A percentile compares a stretch with the other conserved stretches of the same genome.
Conservation (phyloP, 2,329 filamentous ascomycete species). For the Penicillium digitatum region DNA sequence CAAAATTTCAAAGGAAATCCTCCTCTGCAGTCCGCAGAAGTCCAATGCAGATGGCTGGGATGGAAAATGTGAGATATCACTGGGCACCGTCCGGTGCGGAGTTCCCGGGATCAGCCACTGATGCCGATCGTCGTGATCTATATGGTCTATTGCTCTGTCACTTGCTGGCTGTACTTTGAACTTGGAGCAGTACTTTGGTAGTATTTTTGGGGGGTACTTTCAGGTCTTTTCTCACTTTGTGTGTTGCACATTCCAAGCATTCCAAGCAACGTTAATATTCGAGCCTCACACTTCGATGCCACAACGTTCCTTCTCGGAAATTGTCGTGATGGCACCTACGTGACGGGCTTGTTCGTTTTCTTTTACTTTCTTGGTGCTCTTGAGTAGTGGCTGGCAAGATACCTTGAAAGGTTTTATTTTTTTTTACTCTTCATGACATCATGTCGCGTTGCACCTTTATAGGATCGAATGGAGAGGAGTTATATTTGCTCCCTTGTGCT, state of each 20-base stretch:
- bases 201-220: not conserved
- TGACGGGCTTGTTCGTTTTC: not conserved
- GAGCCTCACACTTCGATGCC: slow-evolving; percentile 2
- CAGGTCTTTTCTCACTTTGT: not conserved
- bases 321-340: slow-evolving; percentile 5
- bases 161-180: not conserved
- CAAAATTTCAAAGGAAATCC: not conserved
- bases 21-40: not conserved
- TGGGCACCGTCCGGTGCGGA: not conserved
- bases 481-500: not conserved
- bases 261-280: slow-evolving; percentile 14
- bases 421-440: not conserved
- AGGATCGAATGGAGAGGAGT: not conserved
- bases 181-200: not conserved
- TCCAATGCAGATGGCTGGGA: slow-evolving; percentile 14
- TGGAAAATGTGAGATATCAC: slow-evolving; percentile 30
- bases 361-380: not conserved
- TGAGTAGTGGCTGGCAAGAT: not conserved
- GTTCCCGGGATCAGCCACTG: slow-evolving; percentile 15
- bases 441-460: not conserved
- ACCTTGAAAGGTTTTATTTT: too few relatives aligned
- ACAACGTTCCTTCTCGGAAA: slow-evolving; percentile 14
- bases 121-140: slow-evolving; percentile 5
- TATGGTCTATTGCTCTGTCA: not conserved
- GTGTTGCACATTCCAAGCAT: slow-evolving; percentile 7